Percentiles rank a stretch among this genome's conserved stretches.
Conservation (phyloP, 169 alveolate species). For the Toxoplasma gondii region DNA sequence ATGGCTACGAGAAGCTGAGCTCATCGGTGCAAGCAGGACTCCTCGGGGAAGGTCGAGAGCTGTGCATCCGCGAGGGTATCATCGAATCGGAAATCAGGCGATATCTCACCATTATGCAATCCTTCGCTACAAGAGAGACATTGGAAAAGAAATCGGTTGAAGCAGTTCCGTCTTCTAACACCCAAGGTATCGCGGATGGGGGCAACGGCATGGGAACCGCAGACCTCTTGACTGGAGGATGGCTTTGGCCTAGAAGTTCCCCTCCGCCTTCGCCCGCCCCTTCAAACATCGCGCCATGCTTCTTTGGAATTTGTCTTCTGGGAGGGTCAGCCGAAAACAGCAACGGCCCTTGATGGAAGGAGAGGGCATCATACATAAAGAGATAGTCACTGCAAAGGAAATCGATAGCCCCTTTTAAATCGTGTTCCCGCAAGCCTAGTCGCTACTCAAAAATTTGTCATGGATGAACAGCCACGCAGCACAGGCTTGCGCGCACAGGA, state of each 20-base stretch:
- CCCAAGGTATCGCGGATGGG: neutral
- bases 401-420: too few species aligned
- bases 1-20: conserved; percentile 14
- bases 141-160: neutral
- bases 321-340: neutral
- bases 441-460: too few species aligned
- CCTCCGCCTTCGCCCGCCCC: neutral
- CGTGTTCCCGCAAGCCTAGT: too few species aligned
- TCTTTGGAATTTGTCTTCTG: neutral
- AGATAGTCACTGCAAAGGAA: too few species aligned
- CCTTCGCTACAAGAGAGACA: neutral
- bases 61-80: conserved; percentile 10
- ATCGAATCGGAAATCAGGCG: conserved; percentile 12
- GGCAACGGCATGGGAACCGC: neutral
- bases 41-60: conserved; percentile 18
- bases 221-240: neutral
- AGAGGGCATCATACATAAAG: too few species aligned
- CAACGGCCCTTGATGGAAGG: neutral
- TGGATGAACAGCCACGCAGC: too few species aligned
- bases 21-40: neutral
- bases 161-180: neutral
- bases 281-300: neutral
- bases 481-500: too few species aligned
- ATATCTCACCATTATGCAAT: conserved; percentile 11
- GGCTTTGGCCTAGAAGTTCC: neutral